Evolutionary conservation across 2,329 filamentous ascomycete genomes (phyloP), one percentile per base, ranked within the genome.

Genomic region (Blastomyces emzantsi): DNA sequence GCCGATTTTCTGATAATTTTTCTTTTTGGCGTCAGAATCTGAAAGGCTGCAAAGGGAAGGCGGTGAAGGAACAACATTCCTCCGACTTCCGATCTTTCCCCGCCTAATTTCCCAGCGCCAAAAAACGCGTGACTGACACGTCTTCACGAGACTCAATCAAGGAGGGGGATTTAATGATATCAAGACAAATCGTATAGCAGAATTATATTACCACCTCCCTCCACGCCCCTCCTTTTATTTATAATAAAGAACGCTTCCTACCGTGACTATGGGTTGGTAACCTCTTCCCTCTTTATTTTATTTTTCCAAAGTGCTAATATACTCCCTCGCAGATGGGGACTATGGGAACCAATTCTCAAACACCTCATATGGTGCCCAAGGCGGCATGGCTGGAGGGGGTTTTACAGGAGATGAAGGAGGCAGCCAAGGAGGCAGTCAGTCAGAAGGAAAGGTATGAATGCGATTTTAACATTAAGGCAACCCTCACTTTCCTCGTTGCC

Each of bases 341-440:
- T 75, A 74, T 69, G n/a, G n/a, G n/a, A n/a, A n/a, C n/a, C n/a
- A n/a, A n/a, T n/a, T n/a, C n/a, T n/a, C n/a, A n/a, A n/a, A n/a
- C n/a, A 86, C 82, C 41, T 83, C 80, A 5, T 85, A 84, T 72
- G 81, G 81, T 63, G 81, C 78, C 45, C 78, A 80, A 68, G 83
- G 81, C 63, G 82, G 79, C 56, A 78, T 78, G 66, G 80, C 80
- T 61, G 83, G 82, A 63, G 84, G 85, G 62, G 85, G 85, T 61
- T 87, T 87, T 73, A 81, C 87, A 76, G 77, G 77, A 36, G 79
- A 78, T 58, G 78, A 79, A 66, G 73, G 79, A 77, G 76, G 78
- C 74, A 75, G 83, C 75, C 76, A 79, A 66, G 73, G 79, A 77
- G 76, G 78, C 74, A 75, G 83, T 76, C 76, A 80, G 33, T 71